Conservation (phyloP, 306 rosid genomes). For the Cicer bijugum region DNA sequence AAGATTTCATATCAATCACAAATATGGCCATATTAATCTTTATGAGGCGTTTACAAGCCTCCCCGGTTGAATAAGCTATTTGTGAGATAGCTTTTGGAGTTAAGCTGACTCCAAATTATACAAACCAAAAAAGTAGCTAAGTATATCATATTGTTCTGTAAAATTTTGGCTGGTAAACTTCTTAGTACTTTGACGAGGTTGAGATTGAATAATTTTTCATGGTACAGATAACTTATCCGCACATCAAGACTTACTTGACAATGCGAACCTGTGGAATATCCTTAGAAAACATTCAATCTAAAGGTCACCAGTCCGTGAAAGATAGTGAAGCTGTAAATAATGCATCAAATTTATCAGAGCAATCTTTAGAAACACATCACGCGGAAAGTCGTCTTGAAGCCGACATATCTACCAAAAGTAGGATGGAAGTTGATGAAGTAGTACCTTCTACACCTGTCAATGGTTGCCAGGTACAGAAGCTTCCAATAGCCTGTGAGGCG, state of each 20-base stretch:
- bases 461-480: slow-evolving; percentile 41
- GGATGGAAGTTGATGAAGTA: slow-evolving; percentile 38
- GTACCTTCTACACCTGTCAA: slow-evolving; percentile 48
- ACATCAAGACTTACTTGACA: slow-evolving; percentile 65
- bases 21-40: too few relatives aligned
- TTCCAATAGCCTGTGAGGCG: slow-evolving; percentile 41
- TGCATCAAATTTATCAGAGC: slow-evolving; percentile 42
- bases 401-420: slow-evolving; percentile 28
- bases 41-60: too few relatives aligned
- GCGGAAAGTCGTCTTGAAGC: slow-evolving; percentile 41
- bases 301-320: slow-evolving; percentile 40
- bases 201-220: slow-evolving; percentile 42
- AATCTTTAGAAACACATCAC: slow-evolving; percentile 30
- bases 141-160: background rate
- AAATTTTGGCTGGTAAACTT: background rate
- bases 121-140: background rate
- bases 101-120: too few relatives aligned
- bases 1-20: too few relatives aligned
- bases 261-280: slow-evolving; percentile 61
- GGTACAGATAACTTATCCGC: slow-evolving; percentile 68
- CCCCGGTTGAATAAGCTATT: too few relatives aligned
- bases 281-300: slow-evolving; percentile 45
- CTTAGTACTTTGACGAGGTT: slow-evolving; percentile 36
- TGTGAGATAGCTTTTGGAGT: too few relatives aligned
- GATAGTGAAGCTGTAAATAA: slow-evolving; percentile 39